Conservation (phyloP, 2,329 filamentous ascomycete species). For the Curvularia sp. region DNA sequence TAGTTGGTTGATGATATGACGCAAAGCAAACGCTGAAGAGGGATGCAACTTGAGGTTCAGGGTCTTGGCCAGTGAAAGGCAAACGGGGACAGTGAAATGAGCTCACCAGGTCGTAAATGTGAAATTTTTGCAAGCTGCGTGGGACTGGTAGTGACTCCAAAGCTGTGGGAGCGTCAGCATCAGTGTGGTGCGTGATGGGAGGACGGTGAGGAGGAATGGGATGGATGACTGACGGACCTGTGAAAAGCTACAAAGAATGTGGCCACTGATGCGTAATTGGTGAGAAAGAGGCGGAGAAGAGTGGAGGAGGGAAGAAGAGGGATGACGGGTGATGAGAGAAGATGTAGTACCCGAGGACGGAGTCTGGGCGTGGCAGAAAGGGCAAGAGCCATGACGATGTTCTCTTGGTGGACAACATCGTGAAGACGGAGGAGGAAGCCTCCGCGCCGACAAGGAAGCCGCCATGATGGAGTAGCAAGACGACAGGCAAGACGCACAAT, state of each 20-base stretch:
- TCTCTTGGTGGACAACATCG: constrained; percentile 19
- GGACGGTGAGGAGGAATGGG: constrained; percentile 5
- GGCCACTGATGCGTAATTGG: constrained; percentile 53
- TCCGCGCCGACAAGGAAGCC: constrained; percentile 30
- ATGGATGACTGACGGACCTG: constrained; percentile 38
- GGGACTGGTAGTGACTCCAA: constrained; percentile 52
- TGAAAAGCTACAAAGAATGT: constrained; percentile 56
- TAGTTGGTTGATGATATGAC: constrained; percentile 27
- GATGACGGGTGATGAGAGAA: constrained; percentile 21
- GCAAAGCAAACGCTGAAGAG: constrained; percentile 10
- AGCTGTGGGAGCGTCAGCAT: constrained; percentile 41
- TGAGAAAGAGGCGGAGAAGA: constrained; percentile 50
- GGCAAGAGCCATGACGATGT: constrained; percentile 38
- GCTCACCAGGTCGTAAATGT: constrained; percentile 51
- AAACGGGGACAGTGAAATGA: constrained; percentile 15
- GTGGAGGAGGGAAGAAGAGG: constrained; percentile 32
- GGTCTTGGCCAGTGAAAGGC: constrained; percentile 17
- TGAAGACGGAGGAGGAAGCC: constrained; percentile 24
- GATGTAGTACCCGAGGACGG: constrained; percentile 28
- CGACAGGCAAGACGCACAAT: constrained; percentile 11
- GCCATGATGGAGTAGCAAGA: constrained; percentile 11
- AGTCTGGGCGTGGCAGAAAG: constrained; percentile 30
- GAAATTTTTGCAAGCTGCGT: constrained; percentile 50
- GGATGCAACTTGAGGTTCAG: background rate
- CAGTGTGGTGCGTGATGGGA: constrained; percentile 1